Evolutionary conservation across 441 rosid genomes (phyloP), one percentile per base, ranked within the genome.

Genomic region (Jatropha podagrica): DNA sequence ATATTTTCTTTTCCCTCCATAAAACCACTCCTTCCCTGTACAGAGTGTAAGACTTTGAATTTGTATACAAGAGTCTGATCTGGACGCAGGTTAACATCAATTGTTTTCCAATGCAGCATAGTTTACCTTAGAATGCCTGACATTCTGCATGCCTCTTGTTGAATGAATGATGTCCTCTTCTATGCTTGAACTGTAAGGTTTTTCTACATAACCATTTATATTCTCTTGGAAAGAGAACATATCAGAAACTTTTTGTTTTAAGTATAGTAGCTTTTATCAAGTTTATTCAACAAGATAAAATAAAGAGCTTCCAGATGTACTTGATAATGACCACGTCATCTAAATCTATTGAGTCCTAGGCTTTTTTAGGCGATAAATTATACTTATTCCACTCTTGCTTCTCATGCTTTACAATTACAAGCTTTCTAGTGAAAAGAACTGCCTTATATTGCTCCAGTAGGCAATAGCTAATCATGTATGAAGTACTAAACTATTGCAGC

Each of bases 341-440:
- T 55, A 26, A 26, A 48, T 6, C 41, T 26, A 49, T 49, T 27
- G 42, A 44, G 71, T 68, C 13, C 69, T 8, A 6, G 23, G 51
- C 41, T 18, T 17, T 9, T 42, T 42, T 32, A 17, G 18, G 12
- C 7, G 14, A 65, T 38, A 12, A 38, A n/a, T 42, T 20, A 65
- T 65, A 13, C 11, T 18, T 15, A 7, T 58, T 58, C 18, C 41
- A 26, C 37, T 67, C 11, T 46, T 65, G 7, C 32, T 66, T 14
- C 54, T 66, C 17, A 44, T 46, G 17, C 37, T n/a, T 48, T 12
- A 14, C 41, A 23, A 26, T 68, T 20, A 38, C 41, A 68, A 49
- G 18, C 8, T 51, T 68, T 68, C 56, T 2, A 20, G 71, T 49
- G 71, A 49, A 46, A 68, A 68, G 69, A 17, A 26, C 48, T 26